Evolutionary conservation across 1,139 yeast genomes (phyloP).

Genomic region (Saccharomycopsis crataegensis): DNA sequence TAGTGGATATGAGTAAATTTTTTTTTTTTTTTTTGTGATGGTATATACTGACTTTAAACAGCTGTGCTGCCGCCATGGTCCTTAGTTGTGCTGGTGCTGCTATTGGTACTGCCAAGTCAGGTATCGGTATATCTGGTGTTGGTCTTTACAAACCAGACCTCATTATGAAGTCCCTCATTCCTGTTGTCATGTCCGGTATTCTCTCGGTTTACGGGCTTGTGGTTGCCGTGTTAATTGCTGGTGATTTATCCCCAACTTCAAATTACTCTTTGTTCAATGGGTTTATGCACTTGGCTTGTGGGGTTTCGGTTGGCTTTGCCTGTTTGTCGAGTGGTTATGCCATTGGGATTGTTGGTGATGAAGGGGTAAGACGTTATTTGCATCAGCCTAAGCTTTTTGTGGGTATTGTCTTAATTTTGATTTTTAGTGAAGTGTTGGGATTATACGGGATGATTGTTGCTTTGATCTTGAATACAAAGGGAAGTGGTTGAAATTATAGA

Average conservation of each 20-base stretch:
- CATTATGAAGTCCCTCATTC: slow-evolving; percentile 79
- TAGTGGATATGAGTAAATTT: background rate
- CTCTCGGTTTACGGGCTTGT: slow-evolving; percentile 93
- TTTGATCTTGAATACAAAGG: slow-evolving; percentile 82
- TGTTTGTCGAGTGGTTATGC: slow-evolving; percentile 98
- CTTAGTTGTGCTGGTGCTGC: slow-evolving; percentile 95
- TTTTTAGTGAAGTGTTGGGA: slow-evolving; percentile 98
- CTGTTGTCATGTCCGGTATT: slow-evolving; percentile 98
- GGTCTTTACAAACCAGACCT: slow-evolving; percentile 81
- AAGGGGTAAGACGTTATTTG: slow-evolving; percentile 95
- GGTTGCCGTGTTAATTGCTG: slow-evolving; percentile 92
- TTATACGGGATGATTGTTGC: slow-evolving; percentile 93
- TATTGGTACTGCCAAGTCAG: slow-evolving; percentile 96
- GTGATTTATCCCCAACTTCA: slow-evolving; percentile 71
- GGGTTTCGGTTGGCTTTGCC: slow-evolving; percentile 90
- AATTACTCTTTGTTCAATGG: slow-evolving; percentile 87
- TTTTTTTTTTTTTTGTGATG: background rate
- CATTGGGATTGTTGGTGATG: slow-evolving; percentile 98
- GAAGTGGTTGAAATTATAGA: slow-evolving; percentile 41
- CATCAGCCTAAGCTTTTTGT: slow-evolving; percentile 96
- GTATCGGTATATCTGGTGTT: slow-evolving; percentile 91
- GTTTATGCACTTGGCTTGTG: slow-evolving; percentile 95
- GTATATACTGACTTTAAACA: slow-evolving; percentile 14
- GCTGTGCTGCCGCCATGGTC: slow-evolving; percentile 86
- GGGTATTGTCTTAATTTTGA: slow-evolving; percentile 93